Evolutionary conservation across 1,284 basidiomycete genomes (phyloP).

Genomic region (Trametes polyzona): DNA sequence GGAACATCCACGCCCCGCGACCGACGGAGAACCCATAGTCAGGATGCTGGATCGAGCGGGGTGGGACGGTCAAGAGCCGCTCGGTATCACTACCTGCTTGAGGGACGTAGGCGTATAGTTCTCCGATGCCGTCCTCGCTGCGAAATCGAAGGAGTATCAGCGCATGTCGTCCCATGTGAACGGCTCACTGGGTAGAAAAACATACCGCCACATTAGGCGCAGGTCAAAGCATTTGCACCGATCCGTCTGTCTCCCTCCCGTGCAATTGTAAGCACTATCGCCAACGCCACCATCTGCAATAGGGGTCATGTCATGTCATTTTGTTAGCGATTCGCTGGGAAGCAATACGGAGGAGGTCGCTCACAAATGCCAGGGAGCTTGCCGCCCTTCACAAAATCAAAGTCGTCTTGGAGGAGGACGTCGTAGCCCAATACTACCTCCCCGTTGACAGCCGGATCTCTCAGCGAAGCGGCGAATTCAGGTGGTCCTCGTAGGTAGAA

Average conservation of each 20-base stretch:
- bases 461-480: slow-evolving; percentile 41
- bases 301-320: background rate
- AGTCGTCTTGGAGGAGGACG: slow-evolving; percentile 58
- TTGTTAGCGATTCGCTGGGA: background rate
- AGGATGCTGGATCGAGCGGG: slow-evolving; percentile 49
- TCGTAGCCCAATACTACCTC: slow-evolving; percentile 62
- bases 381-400: slow-evolving; percentile 65
- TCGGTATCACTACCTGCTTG: slow-evolving; percentile 45
- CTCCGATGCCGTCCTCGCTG: slow-evolving; percentile 51
- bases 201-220: slow-evolving; percentile 68
- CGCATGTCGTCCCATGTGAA: too few relatives aligned
- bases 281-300: slow-evolving; percentile 64
- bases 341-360: slow-evolving; percentile 29
- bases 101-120: slow-evolving; percentile 65
- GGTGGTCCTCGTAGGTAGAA: slow-evolving; percentile 60
- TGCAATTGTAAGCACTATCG: slow-evolving; percentile 59
- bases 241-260: slow-evolving; percentile 58
- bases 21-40: slow-evolving; percentile 68
- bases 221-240: slow-evolving; percentile 64
- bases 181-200: background rate
- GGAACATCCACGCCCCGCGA: slow-evolving; percentile 53
- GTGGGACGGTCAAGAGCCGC: slow-evolving; percentile 51
- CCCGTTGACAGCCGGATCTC: slow-evolving; percentile 34
- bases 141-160: background rate
- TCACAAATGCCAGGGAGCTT: slow-evolving; percentile 68